Percentiles rank a stretch among this genome's conserved stretches.
Conservation (phyloP, 225 moss, liverwort and hornwort genomes). For the Pseudisothecium myosuroides region DNA sequence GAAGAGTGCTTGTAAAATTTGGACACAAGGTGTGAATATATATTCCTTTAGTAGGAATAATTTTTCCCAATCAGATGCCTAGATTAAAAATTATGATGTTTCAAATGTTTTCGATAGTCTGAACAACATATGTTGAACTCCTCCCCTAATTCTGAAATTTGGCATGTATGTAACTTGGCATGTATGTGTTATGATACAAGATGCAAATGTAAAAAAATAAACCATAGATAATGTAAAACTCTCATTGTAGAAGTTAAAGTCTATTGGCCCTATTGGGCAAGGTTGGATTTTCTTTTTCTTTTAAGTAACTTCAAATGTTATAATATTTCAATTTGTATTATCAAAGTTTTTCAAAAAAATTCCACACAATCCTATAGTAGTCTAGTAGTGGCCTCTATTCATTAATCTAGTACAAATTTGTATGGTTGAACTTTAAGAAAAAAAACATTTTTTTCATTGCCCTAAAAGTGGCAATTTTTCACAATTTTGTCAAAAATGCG, state of each 20-base stretch:
- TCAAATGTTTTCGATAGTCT: fast-evolving
- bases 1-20: neutral
- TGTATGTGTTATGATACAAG: too few species aligned
- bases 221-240: fast-evolving
- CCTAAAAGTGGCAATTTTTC: too few species aligned
- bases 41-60: fast-evolving
- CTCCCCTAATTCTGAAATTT: fast-evolving
- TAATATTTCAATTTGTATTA: fast-evolving
- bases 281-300: neutral
- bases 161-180: neutral
- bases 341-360: neutral
- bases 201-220: neutral
- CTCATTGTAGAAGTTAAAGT: neutral
- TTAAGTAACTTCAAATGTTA: neutral
- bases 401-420: neutral
- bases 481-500: neutral
- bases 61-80: fast-evolving
- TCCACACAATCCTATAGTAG: neutral
- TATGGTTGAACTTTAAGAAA: neutral
- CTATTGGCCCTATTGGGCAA: fast-evolving
- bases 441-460: too few species aligned
- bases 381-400: neutral
- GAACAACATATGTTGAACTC: fast-evolving
- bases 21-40: fast-evolving
- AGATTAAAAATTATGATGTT: neutral